Conservation (phyloP, 192 early-diverging fungal genomes). For the Pilaira anomala region DNA sequence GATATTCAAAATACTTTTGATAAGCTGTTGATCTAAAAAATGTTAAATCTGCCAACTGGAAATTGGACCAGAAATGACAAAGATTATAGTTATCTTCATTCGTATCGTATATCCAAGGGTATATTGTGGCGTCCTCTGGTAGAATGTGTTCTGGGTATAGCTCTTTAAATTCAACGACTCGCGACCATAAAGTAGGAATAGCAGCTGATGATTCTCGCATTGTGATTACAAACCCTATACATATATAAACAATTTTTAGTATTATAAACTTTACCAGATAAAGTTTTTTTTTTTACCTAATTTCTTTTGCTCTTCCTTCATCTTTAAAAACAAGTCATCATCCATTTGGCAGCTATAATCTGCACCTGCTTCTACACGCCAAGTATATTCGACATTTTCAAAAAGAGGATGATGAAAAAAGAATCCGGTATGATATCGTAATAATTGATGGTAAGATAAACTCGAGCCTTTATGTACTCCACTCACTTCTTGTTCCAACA, state of each 20-base stretch:
- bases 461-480: constrained; percentile 28
- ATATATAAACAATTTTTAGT: not conserved
- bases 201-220: constrained; percentile 26
- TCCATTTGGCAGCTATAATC: constrained; percentile 69
- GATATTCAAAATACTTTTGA: constrained; percentile 61
- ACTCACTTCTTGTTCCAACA: constrained; percentile 49
- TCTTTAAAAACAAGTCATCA: constrained; percentile 69
- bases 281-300: constrained; percentile 49
- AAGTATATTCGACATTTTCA: constrained; percentile 66
- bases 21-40: constrained; percentile 68
- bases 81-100: constrained; percentile 52
- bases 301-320: constrained; percentile 66
- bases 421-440: constrained; percentile 47
- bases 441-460: constrained; percentile 2
- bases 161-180: constrained; percentile 44
- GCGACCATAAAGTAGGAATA: constrained; percentile 71
- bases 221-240: constrained; percentile 8
- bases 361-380: constrained; percentile 76
- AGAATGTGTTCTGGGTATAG: constrained; percentile 41
- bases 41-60: constrained; percentile 78
- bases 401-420: constrained; percentile 68
- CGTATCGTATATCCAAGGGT: constrained; percentile 52
- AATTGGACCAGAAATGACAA: constrained; percentile 83
- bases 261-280: not conserved
- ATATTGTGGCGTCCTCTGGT: constrained; percentile 28